phyloP scores from a whole-genome alignment of 768 basidiomycete species.

The Russula sp. region DNA sequence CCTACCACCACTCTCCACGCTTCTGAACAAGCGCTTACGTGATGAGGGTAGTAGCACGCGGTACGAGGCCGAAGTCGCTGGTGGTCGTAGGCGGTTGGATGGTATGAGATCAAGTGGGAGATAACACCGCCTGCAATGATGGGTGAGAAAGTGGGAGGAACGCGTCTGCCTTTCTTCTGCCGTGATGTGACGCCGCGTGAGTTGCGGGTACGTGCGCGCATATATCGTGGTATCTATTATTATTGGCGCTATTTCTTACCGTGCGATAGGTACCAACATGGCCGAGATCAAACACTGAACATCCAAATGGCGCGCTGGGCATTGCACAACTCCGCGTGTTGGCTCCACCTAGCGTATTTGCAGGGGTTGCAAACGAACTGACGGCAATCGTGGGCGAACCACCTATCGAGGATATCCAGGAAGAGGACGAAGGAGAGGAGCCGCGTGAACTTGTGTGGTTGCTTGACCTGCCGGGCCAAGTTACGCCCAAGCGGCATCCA shows the following conservation, averaged over 20 bases:
- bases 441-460: conserved; percentile 23
- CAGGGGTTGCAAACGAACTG: conserved; percentile 40
- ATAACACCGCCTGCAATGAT: conserved; percentile 42
- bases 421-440: neutral
- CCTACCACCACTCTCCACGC: conserved; percentile 44
- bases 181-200: conserved; percentile 64
- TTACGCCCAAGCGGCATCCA: conserved; percentile 24
- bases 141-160: conserved; percentile 31
- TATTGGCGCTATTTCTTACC: neutral
- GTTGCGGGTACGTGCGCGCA: conserved; percentile 44
- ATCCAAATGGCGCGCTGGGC: conserved; percentile 44
- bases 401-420: conserved; percentile 33
- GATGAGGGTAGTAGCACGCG: conserved; percentile 36
- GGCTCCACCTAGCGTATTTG: conserved; percentile 36
- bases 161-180: conserved; percentile 64
- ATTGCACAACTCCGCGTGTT: conserved; percentile 53
- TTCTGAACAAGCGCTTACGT: conserved; percentile 54
- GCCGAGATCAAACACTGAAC: neutral
- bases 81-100: conserved; percentile 56
- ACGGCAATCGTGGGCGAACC: conserved; percentile 47
- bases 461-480: conserved; percentile 16
- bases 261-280: neutral
- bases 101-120: conserved; percentile 54
- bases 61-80: conserved; percentile 48
- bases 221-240: neutral